Percentiles rank a stretch among this genome's conserved stretches.
Conservation (phyloP, 176 grass and related monocot genomes). For the Chloris gayana region DNA sequence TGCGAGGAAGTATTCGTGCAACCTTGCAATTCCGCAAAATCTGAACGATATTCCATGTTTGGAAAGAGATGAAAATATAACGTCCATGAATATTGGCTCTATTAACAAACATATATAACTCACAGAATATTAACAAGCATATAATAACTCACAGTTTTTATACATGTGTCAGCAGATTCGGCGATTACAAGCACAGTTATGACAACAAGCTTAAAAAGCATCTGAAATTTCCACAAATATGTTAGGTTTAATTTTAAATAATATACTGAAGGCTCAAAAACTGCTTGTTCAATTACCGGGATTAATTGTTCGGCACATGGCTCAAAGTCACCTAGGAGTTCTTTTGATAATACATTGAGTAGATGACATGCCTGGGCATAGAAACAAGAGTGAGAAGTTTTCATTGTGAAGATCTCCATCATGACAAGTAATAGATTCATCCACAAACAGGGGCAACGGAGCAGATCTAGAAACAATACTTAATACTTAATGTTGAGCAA, state of each 20-base stretch:
- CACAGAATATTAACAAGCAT: constrained; percentile 22
- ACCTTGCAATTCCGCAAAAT: constrained; percentile 87
- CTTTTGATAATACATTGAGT: constrained; percentile 91
- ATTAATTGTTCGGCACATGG: constrained; percentile 83
- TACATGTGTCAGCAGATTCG: constrained; percentile 93
- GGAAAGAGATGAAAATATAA: constrained; percentile 34
- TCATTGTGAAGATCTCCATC: not conserved
- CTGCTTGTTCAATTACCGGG: constrained; percentile 56
- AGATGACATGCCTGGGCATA: constrained; percentile 80
- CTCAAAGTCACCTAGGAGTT: constrained; percentile 95
- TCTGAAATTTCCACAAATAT: constrained; percentile 48
- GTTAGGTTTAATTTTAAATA: constrained; percentile 28
- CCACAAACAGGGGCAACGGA: not conserved
- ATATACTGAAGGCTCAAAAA: constrained; percentile 3
- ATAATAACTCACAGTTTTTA: constrained; percentile 87
- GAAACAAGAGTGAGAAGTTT: constrained; percentile 23
- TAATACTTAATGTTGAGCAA: not conserved
- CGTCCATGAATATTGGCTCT: constrained; percentile 12
- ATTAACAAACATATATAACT: constrained; percentile 33
- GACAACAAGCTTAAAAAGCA: constrained; percentile 98
- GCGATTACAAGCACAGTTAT: constrained; percentile 98
- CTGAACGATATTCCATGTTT: constrained; percentile 47
- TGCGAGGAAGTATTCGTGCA: constrained; percentile 71
- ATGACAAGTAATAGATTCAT: constrained; percentile 25
- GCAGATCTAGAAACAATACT: not conserved